Percentiles rank a stretch among this genome's conserved stretches.
These are phyloP conservation scores for Saccharomycopsis sp. DNA, from an alignment of 805 yeast species.

Conservation along the genomic window DNA sequence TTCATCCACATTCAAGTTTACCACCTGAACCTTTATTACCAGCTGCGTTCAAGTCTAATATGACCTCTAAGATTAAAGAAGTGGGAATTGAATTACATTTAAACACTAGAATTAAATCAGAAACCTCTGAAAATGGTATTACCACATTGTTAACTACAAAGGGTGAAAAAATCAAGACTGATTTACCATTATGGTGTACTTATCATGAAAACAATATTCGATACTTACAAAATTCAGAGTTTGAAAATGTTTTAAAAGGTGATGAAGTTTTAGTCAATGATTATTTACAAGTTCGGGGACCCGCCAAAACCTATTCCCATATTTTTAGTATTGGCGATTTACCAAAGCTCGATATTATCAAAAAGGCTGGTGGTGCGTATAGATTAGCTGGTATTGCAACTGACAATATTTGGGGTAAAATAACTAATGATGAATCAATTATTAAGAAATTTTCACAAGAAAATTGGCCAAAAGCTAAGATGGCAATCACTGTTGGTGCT, in stretches of 20 bases:
- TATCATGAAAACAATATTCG: slow-evolving; percentile 27
- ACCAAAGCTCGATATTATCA: slow-evolving; percentile 27
- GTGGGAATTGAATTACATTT: slow-evolving; percentile 22
- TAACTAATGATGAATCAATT: background rate
- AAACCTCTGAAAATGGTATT: background rate
- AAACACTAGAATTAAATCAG: slow-evolving; percentile 25
- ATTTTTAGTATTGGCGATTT: slow-evolving; percentile 31
- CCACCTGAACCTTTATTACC: slow-evolving; percentile 30
- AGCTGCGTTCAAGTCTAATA: slow-evolving; percentile 18
- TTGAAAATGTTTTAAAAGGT: slow-evolving; percentile 21
- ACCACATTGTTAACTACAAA: slow-evolving; percentile 5
- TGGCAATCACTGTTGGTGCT: slow-evolving; percentile 17
- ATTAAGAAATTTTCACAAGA: background rate
- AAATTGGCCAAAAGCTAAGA: slow-evolving; percentile 9
- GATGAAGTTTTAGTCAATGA: slow-evolving; percentile 22
- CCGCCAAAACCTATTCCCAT: slow-evolving; percentile 9
- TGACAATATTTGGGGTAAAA: slow-evolving; percentile 19
- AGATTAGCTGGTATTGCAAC: slow-evolving; percentile 23
- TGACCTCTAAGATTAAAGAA: slow-evolving; percentile 14
- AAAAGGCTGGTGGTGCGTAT: slow-evolving; percentile 32
- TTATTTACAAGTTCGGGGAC: slow-evolving; percentile 20
- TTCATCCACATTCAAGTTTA: slow-evolving; percentile 33
- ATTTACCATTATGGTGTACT: slow-evolving; percentile 30
- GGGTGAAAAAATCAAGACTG: slow-evolving; percentile 19
- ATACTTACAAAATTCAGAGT: slow-evolving; percentile 20